A percentile compares a stretch with the other conserved stretches of the same genome.
Evolutionary conservation across 2,329 filamentous ascomycete species (phyloP).

Genomic region (Alternaria consortialis): DNA sequence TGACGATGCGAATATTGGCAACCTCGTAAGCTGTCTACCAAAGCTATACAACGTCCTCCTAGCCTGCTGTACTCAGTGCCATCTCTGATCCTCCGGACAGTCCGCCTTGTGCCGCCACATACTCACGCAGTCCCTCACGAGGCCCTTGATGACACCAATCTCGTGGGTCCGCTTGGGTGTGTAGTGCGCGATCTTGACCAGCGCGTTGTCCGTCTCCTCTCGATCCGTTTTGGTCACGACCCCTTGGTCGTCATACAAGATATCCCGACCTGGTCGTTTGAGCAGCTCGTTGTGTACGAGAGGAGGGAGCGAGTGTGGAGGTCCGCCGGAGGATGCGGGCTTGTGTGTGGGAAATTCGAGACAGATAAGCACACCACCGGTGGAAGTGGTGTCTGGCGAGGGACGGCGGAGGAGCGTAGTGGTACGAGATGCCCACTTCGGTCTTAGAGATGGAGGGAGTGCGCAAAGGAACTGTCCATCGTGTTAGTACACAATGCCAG

Average conservation of each 20-base stretch:
- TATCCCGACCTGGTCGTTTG: conserved; percentile 71
- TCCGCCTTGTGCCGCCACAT: conserved; percentile 56
- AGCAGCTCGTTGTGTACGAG: conserved; percentile 78
- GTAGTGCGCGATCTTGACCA: conserved; percentile 63
- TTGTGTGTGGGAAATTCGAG: conserved; percentile 84
- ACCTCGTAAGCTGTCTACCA: neutral
- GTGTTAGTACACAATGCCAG: neutral
- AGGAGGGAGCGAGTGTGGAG: conserved; percentile 75
- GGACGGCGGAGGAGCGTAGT: conserved; percentile 61
- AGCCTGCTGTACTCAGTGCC: conserved; percentile 3
- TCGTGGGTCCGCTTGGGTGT: conserved; percentile 65
- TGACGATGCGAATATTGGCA: neutral
- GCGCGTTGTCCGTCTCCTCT: conserved; percentile 49
- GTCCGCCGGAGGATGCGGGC: conserved; percentile 69
- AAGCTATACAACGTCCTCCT: neutral
- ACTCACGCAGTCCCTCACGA: conserved; percentile 60
- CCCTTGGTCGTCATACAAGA: conserved; percentile 68
- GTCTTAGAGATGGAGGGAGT: conserved; percentile 63
- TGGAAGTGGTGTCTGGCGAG: neutral
- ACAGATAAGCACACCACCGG: conserved; percentile 64
- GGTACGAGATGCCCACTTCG: conserved; percentile 66
- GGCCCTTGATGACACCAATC: conserved; percentile 56
- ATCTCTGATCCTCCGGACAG: conserved; percentile 7
- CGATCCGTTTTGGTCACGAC: conserved; percentile 60
- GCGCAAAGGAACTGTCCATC: conserved; percentile 67